These are phyloP conservation scores for Rhodosporidiobolus odoratus DNA, from an alignment of 768 basidiomycete species.

Conservation along the genomic window DNA sequence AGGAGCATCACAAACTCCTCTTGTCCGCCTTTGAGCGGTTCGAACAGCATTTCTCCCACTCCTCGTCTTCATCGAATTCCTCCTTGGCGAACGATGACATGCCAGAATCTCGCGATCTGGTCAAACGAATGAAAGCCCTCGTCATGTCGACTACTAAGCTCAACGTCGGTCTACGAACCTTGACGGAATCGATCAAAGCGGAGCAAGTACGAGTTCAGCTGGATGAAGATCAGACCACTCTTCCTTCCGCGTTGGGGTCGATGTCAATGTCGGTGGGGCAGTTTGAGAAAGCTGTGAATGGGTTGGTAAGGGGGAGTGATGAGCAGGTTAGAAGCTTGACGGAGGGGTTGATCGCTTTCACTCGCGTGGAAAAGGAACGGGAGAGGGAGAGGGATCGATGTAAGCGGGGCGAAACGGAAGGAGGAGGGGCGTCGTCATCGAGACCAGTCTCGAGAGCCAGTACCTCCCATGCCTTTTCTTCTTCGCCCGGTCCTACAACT, in stretches of 20 bases:
- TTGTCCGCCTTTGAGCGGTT: slow-evolving; percentile 28
- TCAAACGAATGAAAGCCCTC: slow-evolving; percentile 23
- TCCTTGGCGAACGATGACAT: background rate
- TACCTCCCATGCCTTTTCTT: no score
- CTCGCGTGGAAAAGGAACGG: slow-evolving; percentile 20
- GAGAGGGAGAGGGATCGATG: slow-evolving; percentile 21
- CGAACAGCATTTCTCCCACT: slow-evolving; percentile 21
- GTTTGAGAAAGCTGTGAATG: slow-evolving; percentile 30
- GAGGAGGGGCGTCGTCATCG: no score
- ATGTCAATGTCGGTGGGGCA: background rate
- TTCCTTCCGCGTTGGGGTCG: no score
- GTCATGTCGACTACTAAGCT: slow-evolving; percentile 29
- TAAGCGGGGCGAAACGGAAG: background rate
- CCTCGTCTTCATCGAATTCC: background rate
- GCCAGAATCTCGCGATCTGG: slow-evolving; percentile 24
- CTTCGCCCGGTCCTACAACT: no score
- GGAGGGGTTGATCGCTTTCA: slow-evolving; percentile 30
- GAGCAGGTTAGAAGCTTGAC: slow-evolving; percentile 34
- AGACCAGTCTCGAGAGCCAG: no score
- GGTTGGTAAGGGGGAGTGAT: slow-evolving; percentile 28
- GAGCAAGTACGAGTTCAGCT: slow-evolving; percentile 32
- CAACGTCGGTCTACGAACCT: slow-evolving; percentile 25
- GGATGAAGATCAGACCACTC: slow-evolving; percentile 23
- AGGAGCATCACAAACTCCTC: slow-evolving; percentile 28
- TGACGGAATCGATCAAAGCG: background rate